Evolutionary conservation across 345 rosid genomes (phyloP).

Genomic region (Murraya koenigii): DNA sequence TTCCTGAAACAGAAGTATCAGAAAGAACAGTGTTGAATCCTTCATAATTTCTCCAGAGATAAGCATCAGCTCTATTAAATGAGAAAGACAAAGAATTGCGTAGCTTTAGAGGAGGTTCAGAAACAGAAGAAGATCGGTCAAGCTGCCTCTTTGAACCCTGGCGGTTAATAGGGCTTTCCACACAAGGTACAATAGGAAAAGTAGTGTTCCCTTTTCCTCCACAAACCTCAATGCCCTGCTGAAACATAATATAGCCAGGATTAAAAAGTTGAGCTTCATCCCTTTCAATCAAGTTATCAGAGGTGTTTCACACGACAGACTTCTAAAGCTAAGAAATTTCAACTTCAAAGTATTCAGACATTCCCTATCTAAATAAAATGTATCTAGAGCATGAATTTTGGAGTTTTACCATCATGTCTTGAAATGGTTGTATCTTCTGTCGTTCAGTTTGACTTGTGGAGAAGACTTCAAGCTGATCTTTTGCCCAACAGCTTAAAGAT

Average conservation of each 20-base stretch:
- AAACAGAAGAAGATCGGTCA: slow-evolving; percentile 4
- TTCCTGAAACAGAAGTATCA: not conserved
- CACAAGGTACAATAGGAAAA: not conserved
- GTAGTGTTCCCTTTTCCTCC: not conserved
- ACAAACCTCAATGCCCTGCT: not conserved
- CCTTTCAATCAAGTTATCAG: not conserved
- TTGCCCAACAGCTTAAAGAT: not conserved
- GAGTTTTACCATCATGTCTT: slow-evolving; percentile 1
- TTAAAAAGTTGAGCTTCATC: not conserved
- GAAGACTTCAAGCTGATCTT: slow-evolving; percentile 1
- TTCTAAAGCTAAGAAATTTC: slow-evolving; percentile 6
- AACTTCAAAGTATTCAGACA: slow-evolving; percentile 8
- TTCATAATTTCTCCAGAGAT: not conserved
- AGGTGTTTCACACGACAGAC: not conserved
- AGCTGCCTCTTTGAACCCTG: slow-evolving; percentile 5
- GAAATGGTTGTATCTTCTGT: not conserved
- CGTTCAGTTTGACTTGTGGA: not conserved
- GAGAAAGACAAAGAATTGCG: not conserved
- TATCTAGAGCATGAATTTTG: slow-evolving; percentile 5
- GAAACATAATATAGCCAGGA: not conserved
- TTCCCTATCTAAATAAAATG: not conserved
- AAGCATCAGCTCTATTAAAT: not conserved
- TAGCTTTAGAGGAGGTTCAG: slow-evolving; percentile 2
- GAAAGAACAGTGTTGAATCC: not conserved
- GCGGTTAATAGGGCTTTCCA: not conserved